Base-by-base conservation (phyloP, 164 flowering plant species). In the Hamamelis virginiana region DNA sequence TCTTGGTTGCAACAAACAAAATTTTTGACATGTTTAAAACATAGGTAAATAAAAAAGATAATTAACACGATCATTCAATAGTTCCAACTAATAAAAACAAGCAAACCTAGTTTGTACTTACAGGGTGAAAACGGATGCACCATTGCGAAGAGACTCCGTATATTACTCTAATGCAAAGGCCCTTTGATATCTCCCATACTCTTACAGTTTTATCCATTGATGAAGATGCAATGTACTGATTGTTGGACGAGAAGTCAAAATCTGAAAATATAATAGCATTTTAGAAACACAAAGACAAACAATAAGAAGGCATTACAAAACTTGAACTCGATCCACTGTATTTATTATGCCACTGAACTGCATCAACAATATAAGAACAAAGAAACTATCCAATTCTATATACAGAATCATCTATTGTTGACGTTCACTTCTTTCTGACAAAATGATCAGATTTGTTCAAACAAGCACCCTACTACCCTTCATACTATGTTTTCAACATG, bases 61-160 rank as follows among this genome's bases (percentile, higher is more conserved):
- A 22, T 9, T 46, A 46, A 16, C 41, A 23, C 11, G 47, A 64
- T 4, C 55, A 46, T 14, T 46, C 25, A 55, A 22, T 55, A 4
- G 4, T 47, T 47, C 23, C 16, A 65, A 38, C 1, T 1, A 56
- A 59, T n/a, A 41, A 59, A 59, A n/a, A 50, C n/a, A 43, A 60
- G 1, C 19, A 63, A 21, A 14, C 1, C 33, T 11, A 28, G 62
- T 22, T 8, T 26, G 52, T 43, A 87, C 98, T 84, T 83, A 95
- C 99, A 71, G 99, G 99, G 75, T 95, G 99, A 76, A 95, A 95
- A 57, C 98, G 94, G 53, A 95, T 91, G 80, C 97, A 95, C 69
- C 85, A 74, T 71, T 95, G 99, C 23, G 97, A 74, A 59, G 97
- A 86, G 57, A 90, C 88, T 70, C 98, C 98, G 81, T 95, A 95